Base-by-base conservation (phyloP, 2,329 filamentous ascomycete genomes). In the Fusarium drepaniforme region DNA sequence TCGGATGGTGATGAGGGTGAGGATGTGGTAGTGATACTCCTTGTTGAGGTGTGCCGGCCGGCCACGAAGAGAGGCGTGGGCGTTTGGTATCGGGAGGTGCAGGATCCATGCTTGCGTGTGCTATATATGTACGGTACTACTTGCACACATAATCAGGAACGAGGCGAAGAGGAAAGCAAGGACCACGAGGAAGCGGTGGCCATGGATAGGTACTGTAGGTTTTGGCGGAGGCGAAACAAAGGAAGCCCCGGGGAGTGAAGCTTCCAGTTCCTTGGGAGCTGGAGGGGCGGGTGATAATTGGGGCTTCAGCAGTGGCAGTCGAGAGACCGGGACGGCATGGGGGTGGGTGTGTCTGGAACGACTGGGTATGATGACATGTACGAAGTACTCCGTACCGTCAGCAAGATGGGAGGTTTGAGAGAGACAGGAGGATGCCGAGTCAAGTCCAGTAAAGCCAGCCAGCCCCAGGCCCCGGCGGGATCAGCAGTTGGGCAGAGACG, bases 61-160 rank as follows among this genome's bases (percentile, higher is more conserved):
- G 84, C 86, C 87, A 87, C 81, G 85, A 81, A 60, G 82, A 75
- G 77, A 91, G 85, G 84, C 90, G 89, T 82, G 87, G 88, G 81
- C 90, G 89, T 86, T 91, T 91, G 80, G 82, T 84, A 80, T 91
- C 89, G 80, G 88, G 88, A 83, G 83, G 87, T 83, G 85, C 88
- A 85, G 85, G 84, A 84, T 91, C 90, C 90, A 91, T 91, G 86
- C 84, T 89, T 85, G 49, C 13, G 86, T 76, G 73, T 79, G 80
- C 78, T 82, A 80, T 79, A 79, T 80, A 81, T 81, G 80, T 82
- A 79, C 78, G 80, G 79, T 76, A 78, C 77, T 79, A 79, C 76
- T 69, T 79, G 77, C 78, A 82, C 77, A 79, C 81, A 83, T 82
- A 81, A 80, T 83, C 78, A 81, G 79, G 78, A 79, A 80, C 77